Conservation (phyloP, 176 grass and related monocot genomes). For the Ensete ventricosum region DNA sequence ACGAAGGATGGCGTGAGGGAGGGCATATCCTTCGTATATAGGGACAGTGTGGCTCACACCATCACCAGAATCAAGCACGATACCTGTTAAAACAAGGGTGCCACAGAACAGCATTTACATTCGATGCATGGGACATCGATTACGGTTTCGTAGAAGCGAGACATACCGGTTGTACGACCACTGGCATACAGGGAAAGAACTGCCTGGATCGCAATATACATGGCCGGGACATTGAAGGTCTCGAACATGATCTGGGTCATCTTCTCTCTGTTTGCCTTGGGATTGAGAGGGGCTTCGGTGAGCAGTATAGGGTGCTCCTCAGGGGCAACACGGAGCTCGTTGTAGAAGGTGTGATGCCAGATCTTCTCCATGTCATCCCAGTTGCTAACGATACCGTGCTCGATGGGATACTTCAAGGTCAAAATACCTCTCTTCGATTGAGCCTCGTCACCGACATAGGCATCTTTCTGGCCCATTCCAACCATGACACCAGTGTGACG, state of each 20-base stretch:
- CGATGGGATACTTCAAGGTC: constrained; percentile 23
- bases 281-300: constrained; percentile 77
- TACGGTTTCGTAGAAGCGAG: too few species aligned
- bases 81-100: too few species aligned
- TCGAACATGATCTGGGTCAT: constrained; percentile 93
- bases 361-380: constrained; percentile 96
- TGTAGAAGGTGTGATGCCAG: constrained; percentile 83
- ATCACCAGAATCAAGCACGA: too few species aligned
- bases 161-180: constrained; percentile 25
- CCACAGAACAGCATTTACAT: too few species aligned
- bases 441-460: too few species aligned
- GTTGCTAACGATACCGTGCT: constrained; percentile 73
- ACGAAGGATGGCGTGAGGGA: too few species aligned
- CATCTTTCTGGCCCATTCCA: too few species aligned
- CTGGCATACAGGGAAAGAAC: constrained; percentile 84
- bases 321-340: constrained; percentile 70
- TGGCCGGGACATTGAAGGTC: constrained; percentile 76
- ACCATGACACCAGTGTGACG: too few species aligned
- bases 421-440: too few species aligned
- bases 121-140: too few species aligned
- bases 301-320: constrained; percentile 85
- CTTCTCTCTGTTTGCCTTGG: constrained; percentile 85
- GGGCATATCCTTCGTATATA: too few species aligned
- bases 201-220: constrained; percentile 77
- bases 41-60: too few species aligned